Conservation (phyloP, 345 rosid species). For the Brassica incana region DNA sequence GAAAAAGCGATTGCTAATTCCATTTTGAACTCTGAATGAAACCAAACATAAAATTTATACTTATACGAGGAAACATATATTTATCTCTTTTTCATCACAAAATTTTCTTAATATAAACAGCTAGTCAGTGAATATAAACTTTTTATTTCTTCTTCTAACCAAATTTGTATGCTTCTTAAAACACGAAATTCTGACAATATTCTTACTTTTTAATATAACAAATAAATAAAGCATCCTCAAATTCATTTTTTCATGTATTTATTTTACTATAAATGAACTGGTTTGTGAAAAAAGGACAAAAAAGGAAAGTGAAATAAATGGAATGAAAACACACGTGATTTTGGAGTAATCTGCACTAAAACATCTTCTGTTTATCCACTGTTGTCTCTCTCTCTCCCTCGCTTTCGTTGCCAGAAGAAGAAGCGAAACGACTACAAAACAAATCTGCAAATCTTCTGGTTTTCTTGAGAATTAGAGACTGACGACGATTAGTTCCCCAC, state of each 20-base stretch:
- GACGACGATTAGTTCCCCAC: background rate
- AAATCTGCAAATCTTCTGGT: slow-evolving; percentile 19
- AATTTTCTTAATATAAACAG: background rate
- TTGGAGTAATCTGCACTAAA: slow-evolving; percentile 23
- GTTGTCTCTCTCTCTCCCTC: background rate
- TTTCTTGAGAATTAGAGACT: slow-evolving; percentile 4
- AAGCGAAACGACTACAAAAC: slow-evolving; percentile 2
- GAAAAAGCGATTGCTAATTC: background rate
- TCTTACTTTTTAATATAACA: no score
- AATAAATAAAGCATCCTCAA: no score
- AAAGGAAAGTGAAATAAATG: background rate
- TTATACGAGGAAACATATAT: background rate
- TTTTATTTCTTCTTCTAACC: no score
- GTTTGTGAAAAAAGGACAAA: background rate
- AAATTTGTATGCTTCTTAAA: no score
- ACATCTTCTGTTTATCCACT: slow-evolving; percentile 28
- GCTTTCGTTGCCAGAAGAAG: background rate
- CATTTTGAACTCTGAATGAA: background rate
- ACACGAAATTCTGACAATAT: no score
- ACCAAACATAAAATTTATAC: background rate
- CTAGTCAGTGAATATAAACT: no score
- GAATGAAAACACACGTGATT: slow-evolving; percentile 31
- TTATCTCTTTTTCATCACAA: background rate
- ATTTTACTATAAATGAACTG: background rate
- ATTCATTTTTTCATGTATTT: no score